A percentile compares a stretch with the other conserved stretches of the same genome.
phyloP scores from a whole-genome alignment of 352 stramenopile species.

The Aphanomyces cochlioides region DNA sequence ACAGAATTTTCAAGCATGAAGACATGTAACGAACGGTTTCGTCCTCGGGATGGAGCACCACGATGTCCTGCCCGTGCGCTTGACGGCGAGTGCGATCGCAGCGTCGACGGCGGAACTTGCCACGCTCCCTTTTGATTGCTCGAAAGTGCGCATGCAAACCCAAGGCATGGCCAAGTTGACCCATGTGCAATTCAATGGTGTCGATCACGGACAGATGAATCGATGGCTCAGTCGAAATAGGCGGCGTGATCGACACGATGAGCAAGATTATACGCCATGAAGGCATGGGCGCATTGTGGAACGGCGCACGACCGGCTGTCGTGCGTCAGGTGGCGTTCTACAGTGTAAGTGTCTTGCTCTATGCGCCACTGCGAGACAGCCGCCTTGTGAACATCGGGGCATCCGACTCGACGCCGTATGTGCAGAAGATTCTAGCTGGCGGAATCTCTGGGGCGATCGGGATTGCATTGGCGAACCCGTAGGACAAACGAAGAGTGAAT shows the following conservation, averaged over 20 bases:
- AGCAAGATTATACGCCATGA: slow-evolving; percentile 69
- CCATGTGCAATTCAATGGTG: slow-evolving; percentile 13
- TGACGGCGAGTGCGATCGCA: slow-evolving; percentile 61
- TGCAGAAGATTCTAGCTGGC: slow-evolving; percentile 77
- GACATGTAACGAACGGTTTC: slow-evolving; percentile 2
- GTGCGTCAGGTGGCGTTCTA: slow-evolving; percentile 83
- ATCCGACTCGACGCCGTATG: slow-evolving; percentile 53
- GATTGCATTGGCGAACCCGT: slow-evolving; percentile 82
- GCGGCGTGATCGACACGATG: slow-evolving; percentile 64
- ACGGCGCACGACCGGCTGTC: slow-evolving; percentile 69
- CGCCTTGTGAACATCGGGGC: slow-evolving; percentile 37
- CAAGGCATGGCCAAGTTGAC: slow-evolving; percentile 40
- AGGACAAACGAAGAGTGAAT: slow-evolving; percentile 35
- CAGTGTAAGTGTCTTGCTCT: slow-evolving; percentile 82
- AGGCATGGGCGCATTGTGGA: slow-evolving; percentile 62
- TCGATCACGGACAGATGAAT: too few relatives aligned
- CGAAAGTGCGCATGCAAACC: slow-evolving; percentile 78
- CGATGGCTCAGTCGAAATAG: background rate
- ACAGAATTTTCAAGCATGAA: too few relatives aligned
- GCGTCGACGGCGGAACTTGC: slow-evolving; percentile 71
- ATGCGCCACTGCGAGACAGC: slow-evolving; percentile 75
- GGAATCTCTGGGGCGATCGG: slow-evolving; percentile 72
- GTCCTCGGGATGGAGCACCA: slow-evolving; percentile 1
- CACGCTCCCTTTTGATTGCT: slow-evolving; percentile 83
- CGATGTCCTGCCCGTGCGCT: slow-evolving; percentile 63